A percentile compares a stretch with the other conserved stretches of the same genome.
phyloP scores from a whole-genome alignment of 2,329 filamentous ascomycete genomes.

The Trichoderma koningiopsis region DNA sequence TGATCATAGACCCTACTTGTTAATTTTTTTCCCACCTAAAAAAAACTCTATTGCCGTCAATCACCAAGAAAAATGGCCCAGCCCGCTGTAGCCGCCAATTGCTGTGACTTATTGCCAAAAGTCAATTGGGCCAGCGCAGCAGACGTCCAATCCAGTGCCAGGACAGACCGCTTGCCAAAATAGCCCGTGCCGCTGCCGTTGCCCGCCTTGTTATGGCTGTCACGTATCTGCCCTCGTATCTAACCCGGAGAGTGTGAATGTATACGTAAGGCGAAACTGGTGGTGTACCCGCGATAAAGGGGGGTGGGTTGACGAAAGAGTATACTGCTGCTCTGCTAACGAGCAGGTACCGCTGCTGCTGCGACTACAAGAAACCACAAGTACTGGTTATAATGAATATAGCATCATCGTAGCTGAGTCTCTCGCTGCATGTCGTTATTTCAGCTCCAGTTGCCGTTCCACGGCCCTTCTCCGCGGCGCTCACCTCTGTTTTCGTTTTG shows the following conservation, averaged over 20 bases:
- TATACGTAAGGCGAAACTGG: background rate
- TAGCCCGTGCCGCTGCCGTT: slow-evolving; percentile 18
- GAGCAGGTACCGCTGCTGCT: background rate
- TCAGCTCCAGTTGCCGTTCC: background rate
- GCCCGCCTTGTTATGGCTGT: background rate
- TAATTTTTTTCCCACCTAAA: background rate
- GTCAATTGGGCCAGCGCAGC: slow-evolving; percentile 15
- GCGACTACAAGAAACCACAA: background rate
- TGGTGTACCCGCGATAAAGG: background rate
- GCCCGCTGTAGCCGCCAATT: slow-evolving; percentile 3
- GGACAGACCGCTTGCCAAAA: background rate
- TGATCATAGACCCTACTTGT: background rate
- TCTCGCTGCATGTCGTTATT: background rate
- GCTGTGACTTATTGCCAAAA: background rate
- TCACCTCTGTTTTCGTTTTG: background rate
- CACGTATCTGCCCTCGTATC: background rate
- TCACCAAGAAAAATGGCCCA: background rate
- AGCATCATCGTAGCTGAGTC: background rate
- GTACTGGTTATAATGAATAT: background rate
- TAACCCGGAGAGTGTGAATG: background rate
- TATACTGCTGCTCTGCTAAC: background rate
- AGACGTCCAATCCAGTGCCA: background rate
- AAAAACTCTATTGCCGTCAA: slow-evolving; percentile 17
- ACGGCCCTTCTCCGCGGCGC: background rate
- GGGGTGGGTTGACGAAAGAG: background rate